Evolutionary conservation across 495 filamentous ascomycete genomes (phyloP).

Genomic region (Viridothelium virens): DNA sequence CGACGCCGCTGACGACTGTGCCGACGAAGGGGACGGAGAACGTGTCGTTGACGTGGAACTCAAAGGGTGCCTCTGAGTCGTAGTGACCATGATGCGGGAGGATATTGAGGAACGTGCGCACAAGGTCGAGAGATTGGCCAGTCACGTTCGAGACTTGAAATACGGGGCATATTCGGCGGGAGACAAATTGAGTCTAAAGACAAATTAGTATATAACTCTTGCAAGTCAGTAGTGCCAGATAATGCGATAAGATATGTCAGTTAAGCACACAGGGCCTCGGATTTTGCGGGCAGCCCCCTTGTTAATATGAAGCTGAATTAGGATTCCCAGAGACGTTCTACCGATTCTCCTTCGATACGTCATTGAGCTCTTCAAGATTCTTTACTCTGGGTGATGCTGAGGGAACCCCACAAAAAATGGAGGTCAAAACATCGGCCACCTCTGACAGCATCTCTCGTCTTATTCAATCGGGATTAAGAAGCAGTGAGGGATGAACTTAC

Average conservation of each 20-base stretch:
- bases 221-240: too few species aligned
- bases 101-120: constrained; percentile 90
- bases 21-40: constrained; percentile 98
- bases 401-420: too few species aligned
- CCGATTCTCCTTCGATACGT: too few species aligned
- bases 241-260: too few species aligned
- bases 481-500: constrained; percentile 20
- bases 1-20: constrained; percentile 89
- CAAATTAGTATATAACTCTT: constrained; percentile 8
- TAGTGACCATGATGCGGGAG: constrained; percentile 93
- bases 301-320: too few species aligned
- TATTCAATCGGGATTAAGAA: neutral
- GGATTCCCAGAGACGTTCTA: too few species aligned
- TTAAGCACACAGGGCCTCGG: too few species aligned
- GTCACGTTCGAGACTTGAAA: constrained; percentile 99
- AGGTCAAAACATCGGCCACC: too few species aligned
- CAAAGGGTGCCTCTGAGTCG: constrained; percentile 77
- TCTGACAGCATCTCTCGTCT: neutral
- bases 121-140: constrained; percentile 69
- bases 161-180: constrained; percentile 89
- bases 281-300: too few species aligned
- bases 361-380: too few species aligned
- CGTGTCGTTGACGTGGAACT: constrained; percentile 94
- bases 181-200: constrained; percentile 73
- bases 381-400: too few species aligned